These are phyloP conservation scores for Sungouiozyma ichnusensis DNA, from an alignment of 805 yeast species.

Conservation along the genomic window DNA sequence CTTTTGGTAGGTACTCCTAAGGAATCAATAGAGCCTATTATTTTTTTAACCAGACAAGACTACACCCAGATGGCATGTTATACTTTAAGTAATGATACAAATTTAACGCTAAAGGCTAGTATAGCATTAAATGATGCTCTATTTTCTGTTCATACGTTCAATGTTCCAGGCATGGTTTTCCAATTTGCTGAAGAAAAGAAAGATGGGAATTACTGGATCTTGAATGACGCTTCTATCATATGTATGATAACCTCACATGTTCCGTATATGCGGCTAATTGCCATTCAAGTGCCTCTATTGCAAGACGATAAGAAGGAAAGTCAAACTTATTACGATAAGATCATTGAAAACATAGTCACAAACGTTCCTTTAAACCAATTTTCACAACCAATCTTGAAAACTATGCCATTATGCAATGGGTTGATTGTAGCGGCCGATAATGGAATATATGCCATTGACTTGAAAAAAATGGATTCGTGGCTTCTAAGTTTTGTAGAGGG, in stretches of 20 bases:
- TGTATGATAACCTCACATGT: constrained; percentile 67
- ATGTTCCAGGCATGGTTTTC: constrained; percentile 14
- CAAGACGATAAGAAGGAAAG: background rate
- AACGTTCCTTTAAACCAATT: constrained; percentile 20
- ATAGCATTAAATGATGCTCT: constrained; percentile 66
- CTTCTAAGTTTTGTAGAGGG: constrained; percentile 24
- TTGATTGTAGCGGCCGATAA: constrained; percentile 19
- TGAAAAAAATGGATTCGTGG: constrained; percentile 23
- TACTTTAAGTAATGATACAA: constrained; percentile 6
- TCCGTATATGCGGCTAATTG: constrained; percentile 63
- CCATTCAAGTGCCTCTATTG: constrained; percentile 36
- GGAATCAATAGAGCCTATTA: constrained; percentile 23
- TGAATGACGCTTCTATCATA: constrained; percentile 19
- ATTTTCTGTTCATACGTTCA: constrained; percentile 53
- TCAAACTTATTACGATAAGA: constrained; percentile 16
- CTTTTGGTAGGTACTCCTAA: constrained; percentile 29
- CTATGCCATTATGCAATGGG: constrained; percentile 12
- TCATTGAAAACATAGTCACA: constrained; percentile 22
- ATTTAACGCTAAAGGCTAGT: constrained; percentile 31
- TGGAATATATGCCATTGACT: constrained; percentile 23
- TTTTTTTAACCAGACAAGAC: constrained; percentile 51
- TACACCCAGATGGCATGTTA: constrained; percentile 47
- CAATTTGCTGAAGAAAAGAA: constrained; percentile 56
- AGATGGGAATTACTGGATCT: constrained; percentile 16
- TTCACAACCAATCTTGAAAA: constrained; percentile 22